Conservation (phyloP, 257 asterid genomes). For the Ligustrum vulgare region DNA sequence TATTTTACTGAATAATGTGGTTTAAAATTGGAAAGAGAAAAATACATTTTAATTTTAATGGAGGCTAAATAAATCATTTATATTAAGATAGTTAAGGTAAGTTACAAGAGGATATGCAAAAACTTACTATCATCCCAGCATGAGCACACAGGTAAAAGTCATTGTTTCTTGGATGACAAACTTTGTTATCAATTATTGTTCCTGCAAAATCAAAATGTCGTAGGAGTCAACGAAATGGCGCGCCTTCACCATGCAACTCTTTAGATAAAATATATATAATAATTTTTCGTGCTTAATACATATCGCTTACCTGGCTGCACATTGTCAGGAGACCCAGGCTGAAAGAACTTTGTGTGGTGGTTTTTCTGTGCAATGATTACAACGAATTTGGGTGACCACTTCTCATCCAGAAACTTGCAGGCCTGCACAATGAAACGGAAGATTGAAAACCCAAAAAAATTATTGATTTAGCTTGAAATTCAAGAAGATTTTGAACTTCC, state of each 20-base stretch:
- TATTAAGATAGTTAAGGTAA: background rate
- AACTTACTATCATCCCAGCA: conserved; percentile 88
- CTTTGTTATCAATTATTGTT: conserved; percentile 75
- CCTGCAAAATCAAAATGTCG: conserved; percentile 49
- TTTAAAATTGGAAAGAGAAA: no score
- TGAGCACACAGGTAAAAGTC: conserved; percentile 94
- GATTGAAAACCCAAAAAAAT: background rate
- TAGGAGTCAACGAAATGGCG: background rate
- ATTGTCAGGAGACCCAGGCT: conserved; percentile 74
- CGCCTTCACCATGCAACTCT: background rate
- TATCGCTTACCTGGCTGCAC: conserved; percentile 71
- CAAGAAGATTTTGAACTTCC: background rate
- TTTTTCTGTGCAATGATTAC: conserved; percentile 89
- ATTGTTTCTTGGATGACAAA: conserved; percentile 85
- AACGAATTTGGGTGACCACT: conserved; percentile 79
- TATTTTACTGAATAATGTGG: no score
- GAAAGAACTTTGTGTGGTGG: conserved; percentile 90
- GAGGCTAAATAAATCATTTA: background rate
- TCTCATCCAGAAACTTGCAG: conserved; percentile 77
- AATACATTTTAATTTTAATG: no score
- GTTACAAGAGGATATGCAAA: background rate
- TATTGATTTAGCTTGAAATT: background rate
- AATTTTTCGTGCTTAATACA: background rate
- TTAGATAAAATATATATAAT: no score
- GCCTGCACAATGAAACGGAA: conserved; percentile 44